Conservation (phyloP, 208 protist species). For the Acanthamoeba divionensis region DNA sequence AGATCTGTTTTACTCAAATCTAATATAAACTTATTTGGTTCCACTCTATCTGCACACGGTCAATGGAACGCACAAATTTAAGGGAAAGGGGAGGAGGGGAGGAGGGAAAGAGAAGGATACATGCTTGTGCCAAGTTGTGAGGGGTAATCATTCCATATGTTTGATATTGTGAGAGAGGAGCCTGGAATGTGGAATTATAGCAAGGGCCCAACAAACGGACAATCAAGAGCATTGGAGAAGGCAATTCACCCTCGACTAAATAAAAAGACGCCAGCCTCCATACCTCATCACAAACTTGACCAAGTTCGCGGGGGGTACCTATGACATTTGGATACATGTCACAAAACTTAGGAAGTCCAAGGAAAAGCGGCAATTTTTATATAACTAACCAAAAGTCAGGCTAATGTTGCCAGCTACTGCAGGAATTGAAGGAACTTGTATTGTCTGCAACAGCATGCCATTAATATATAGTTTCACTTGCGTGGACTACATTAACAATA, state of each 20-base stretch:
- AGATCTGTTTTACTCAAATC: constrained; percentile 11
- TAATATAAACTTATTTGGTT: constrained; percentile 3
- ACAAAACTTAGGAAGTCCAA: too few species aligned
- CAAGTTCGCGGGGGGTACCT: not conserved
- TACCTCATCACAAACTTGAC: not conserved
- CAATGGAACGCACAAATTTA: not conserved
- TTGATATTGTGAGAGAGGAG: constrained; percentile 15
- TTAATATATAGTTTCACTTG: constrained; percentile 23
- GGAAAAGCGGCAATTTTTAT: too few species aligned
- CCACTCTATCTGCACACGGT: not conserved
- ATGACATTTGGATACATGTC: too few species aligned
- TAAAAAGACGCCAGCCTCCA: constrained; percentile 31
- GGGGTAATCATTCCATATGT: constrained; percentile 27
- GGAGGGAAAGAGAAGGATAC: not conserved
- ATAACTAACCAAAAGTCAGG: constrained; percentile 1
- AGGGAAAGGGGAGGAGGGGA: not conserved
- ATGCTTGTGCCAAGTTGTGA: not conserved
- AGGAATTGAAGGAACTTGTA: not conserved
- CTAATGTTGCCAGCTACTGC: constrained; percentile 35
- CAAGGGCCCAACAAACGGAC: constrained; percentile 3
- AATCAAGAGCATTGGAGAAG: constrained; percentile 25
- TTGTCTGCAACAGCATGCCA: not conserved
- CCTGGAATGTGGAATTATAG: constrained; percentile 35
- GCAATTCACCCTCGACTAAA: constrained; percentile 29
- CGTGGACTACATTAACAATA: not conserved